Conservation (phyloP, 2,329 filamentous ascomycete species). For the Lasiodiplodia citricola region DNA sequence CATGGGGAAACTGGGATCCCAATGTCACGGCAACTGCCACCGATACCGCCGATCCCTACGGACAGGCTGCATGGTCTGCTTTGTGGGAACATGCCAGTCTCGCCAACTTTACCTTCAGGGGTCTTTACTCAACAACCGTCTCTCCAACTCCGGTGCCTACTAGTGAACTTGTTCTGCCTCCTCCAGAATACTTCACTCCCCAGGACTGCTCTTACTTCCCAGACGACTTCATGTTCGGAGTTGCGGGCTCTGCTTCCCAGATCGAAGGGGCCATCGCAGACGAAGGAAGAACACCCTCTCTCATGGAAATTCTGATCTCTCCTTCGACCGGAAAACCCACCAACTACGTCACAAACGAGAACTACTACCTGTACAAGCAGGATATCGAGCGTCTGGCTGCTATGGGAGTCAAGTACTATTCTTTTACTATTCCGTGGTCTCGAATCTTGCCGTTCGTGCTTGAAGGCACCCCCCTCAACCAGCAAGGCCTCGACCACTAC, state of each 20-base stretch:
- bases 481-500: slow-evolving; percentile 55
- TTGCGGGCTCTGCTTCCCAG: slow-evolving; percentile 50
- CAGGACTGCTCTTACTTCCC: slow-evolving; percentile 36
- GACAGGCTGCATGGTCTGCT: slow-evolving; percentile 47
- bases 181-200: slow-evolving; percentile 38
- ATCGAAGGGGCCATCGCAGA: slow-evolving; percentile 51
- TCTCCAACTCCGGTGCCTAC: slow-evolving; percentile 50
- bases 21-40: slow-evolving; percentile 41
- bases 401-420: slow-evolving; percentile 43
- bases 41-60: slow-evolving; percentile 44
- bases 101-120: slow-evolving; percentile 45
- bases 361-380: slow-evolving; percentile 58
- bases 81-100: slow-evolving; percentile 44
- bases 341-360: slow-evolving; percentile 37
- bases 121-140: slow-evolving; percentile 44
- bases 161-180: slow-evolving; percentile 41
- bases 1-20: slow-evolving; percentile 51
- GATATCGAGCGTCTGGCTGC: slow-evolving; percentile 47
- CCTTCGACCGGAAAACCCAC: slow-evolving; percentile 36
- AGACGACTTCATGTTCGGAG: slow-evolving; percentile 50
- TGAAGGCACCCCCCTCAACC: slow-evolving; percentile 54
- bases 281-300: slow-evolving; percentile 47
- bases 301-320: slow-evolving; percentile 44
- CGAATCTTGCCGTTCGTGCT: slow-evolving; percentile 57
- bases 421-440: slow-evolving; percentile 56